A percentile compares a stretch with the other conserved stretches of the same genome.
Conservation (phyloP, 306 rosid species). For the Crotalaria pallida region DNA sequence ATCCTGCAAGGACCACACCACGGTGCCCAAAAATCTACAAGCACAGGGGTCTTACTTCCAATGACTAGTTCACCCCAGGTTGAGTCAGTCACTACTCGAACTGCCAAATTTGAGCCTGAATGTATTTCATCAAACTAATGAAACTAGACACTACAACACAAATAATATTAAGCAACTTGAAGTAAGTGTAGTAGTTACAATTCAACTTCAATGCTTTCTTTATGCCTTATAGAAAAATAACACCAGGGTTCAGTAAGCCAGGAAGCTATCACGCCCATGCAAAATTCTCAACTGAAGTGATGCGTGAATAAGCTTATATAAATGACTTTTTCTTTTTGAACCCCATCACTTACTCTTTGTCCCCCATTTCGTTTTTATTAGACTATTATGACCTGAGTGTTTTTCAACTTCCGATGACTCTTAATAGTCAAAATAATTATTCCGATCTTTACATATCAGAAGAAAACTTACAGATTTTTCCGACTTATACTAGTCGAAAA, state of each 20-base stretch:
- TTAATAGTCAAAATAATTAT: no score
- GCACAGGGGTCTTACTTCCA: conserved; percentile 61
- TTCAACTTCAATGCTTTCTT: not conserved
- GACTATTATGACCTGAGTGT: no score
- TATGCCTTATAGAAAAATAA: not conserved
- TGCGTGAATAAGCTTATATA: no score
- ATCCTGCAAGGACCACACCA: conserved; percentile 97
- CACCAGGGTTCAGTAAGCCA: not conserved
- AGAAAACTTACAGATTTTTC: no score
- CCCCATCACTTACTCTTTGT: no score
- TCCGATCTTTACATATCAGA: no score
- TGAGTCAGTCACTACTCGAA: conserved; percentile 62
- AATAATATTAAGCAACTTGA: not conserved
- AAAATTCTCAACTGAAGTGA: no score
- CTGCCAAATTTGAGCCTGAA: conserved; percentile 35
- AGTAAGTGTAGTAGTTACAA: not conserved
- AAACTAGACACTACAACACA: not conserved
- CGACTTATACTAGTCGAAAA: no score
- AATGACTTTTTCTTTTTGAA: no score
- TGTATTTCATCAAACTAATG: not conserved
- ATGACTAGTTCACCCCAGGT: conserved; percentile 70
- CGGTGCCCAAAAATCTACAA: conserved; percentile 95
- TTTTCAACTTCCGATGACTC: no score
- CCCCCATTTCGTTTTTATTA: no score
- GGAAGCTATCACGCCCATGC: not conserved